Evolutionary conservation across 2,329 filamentous ascomycete genomes (phyloP).

Genomic region (Talaromyces sp.): DNA sequence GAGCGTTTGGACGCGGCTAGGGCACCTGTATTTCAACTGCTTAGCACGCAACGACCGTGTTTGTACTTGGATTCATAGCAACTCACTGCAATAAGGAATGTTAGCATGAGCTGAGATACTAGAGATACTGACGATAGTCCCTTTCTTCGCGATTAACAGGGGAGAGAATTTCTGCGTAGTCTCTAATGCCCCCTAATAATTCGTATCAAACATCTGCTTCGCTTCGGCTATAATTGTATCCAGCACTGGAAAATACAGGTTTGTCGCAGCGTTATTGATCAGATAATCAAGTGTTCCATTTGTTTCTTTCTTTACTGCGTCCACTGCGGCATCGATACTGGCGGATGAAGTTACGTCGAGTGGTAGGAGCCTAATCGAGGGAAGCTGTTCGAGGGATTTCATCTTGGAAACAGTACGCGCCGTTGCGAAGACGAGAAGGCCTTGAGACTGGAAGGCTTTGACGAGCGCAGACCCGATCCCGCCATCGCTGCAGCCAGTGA

Average conservation of each 20-base stretch:
- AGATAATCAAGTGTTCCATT: constrained; percentile 38
- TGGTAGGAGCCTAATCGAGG: constrained; percentile 28
- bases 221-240: constrained; percentile 36
- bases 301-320: constrained; percentile 25
- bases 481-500: constrained; percentile 41
- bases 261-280: constrained; percentile 45
- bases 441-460: constrained; percentile 33
- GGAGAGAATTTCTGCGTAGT: constrained; percentile 39
- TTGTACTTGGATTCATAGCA: constrained; percentile 13
- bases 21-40: background rate
- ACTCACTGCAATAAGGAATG: constrained; percentile 31
- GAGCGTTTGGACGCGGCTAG: constrained; percentile 27
- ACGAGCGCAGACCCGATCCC: constrained; percentile 41
- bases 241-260: constrained; percentile 36
- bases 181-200: constrained; percentile 39
- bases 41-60: background rate
- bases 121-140: constrained; percentile 27
- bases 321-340: constrained; percentile 31
- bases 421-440: constrained; percentile 41
- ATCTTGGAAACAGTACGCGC: constrained; percentile 34
- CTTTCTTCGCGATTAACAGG: constrained; percentile 27
- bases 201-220: constrained; percentile 42
- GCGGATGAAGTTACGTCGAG: constrained; percentile 32
- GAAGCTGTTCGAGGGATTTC: constrained; percentile 22
- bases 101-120: constrained; percentile 22